A percentile compares a stretch with the other conserved stretches of the same genome.
phyloP scores from a whole-genome alignment of 2,329 filamentous ascomycete genomes.

The Aspergillus fumigatus region DNA sequence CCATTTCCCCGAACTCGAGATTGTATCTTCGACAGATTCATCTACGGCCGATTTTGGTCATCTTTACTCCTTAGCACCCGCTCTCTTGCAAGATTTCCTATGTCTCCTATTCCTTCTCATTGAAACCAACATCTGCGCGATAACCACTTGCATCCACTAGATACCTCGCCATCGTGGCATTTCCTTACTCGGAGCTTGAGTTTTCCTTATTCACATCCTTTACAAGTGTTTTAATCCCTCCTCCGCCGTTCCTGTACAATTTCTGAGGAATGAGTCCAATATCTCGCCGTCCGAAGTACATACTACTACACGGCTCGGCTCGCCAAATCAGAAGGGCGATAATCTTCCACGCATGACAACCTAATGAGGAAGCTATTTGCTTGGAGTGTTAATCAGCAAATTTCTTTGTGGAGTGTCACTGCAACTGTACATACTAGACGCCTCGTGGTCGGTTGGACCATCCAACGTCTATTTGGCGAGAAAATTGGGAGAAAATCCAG shows the following conservation, averaged over 20 bases:
- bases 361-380: slow-evolving; percentile 7
- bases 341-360: slow-evolving; percentile 12
- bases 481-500: slow-evolving; percentile 17
- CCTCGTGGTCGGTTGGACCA: slow-evolving; percentile 16
- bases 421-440: slow-evolving; percentile 31
- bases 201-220: neutral
- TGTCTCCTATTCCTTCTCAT: slow-evolving; percentile 15
- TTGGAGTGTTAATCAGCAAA: neutral
- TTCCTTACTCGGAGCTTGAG: slow-evolving; percentile 21
- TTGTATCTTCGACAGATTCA: neutral
- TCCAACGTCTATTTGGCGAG: slow-evolving; percentile 22
- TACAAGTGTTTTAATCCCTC: slow-evolving; percentile 7
- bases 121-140: slow-evolving; percentile 12
- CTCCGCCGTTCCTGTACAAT: slow-evolving; percentile 28
- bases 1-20: neutral
- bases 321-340: slow-evolving; percentile 11
- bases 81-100: slow-evolving; percentile 16
- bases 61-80: slow-evolving; percentile 10
- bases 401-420: slow-evolving; percentile 6
- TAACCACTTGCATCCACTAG: slow-evolving; percentile 3
- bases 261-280: slow-evolving; percentile 15
- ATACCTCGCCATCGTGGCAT: slow-evolving; percentile 21
- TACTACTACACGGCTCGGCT: slow-evolving; percentile 22
- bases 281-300: slow-evolving; percentile 26
- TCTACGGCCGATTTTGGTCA: slow-evolving; percentile 1